Percentiles rank a stretch among this genome's conserved stretches.
These are phyloP conservation scores for Leishmania martiniquensis DNA, from an alignment of 208 protist genomes.

Conservation along the genomic window DNA sequence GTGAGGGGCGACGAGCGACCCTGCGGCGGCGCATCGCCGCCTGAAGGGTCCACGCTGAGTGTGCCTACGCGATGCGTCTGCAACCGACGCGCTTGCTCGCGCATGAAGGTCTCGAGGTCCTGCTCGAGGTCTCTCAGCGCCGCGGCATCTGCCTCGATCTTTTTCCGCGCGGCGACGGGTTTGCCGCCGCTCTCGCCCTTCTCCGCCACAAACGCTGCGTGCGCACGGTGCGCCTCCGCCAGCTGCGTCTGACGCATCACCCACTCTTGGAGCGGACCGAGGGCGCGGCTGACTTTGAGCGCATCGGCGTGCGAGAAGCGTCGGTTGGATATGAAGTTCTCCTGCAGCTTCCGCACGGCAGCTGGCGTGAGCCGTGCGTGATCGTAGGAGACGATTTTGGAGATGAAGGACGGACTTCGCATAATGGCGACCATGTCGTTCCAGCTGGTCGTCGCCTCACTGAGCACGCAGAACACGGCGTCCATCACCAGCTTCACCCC, in stretches of 20 bases:
- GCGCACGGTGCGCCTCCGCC: conserved; percentile 17
- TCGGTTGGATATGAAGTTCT: conserved; percentile 36
- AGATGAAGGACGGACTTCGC: conserved; percentile 48
- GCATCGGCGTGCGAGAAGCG: conserved; percentile 61
- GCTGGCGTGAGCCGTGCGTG: conserved; percentile 31
- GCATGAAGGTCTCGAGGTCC: conserved; percentile 36
- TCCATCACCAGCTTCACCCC: conserved; percentile 74
- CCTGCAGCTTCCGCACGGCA: conserved; percentile 27
- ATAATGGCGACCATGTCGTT: conserved; percentile 39
- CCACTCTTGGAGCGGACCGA: conserved; percentile 65
- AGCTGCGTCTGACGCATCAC: conserved; percentile 54
- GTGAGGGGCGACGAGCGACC: background rate
- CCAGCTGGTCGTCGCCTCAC: conserved; percentile 49
- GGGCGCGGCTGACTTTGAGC: conserved; percentile 52
- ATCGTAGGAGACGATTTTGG: conserved; percentile 46
- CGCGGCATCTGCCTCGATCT: conserved; percentile 26
- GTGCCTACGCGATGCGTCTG: background rate
- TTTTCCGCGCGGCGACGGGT: conserved; percentile 15
- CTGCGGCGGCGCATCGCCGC: background rate
- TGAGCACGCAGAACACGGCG: conserved; percentile 59
- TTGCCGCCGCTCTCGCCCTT: conserved; percentile 16
- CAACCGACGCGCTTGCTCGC: conserved; percentile 9
- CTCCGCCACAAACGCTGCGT: conserved; percentile 12
- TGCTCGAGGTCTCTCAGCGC: conserved; percentile 39
- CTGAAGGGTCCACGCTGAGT: background rate